Evolutionary conservation across 2,329 filamentous ascomycete genomes (phyloP).

Genomic region (Lachnellula subtilissima): DNA sequence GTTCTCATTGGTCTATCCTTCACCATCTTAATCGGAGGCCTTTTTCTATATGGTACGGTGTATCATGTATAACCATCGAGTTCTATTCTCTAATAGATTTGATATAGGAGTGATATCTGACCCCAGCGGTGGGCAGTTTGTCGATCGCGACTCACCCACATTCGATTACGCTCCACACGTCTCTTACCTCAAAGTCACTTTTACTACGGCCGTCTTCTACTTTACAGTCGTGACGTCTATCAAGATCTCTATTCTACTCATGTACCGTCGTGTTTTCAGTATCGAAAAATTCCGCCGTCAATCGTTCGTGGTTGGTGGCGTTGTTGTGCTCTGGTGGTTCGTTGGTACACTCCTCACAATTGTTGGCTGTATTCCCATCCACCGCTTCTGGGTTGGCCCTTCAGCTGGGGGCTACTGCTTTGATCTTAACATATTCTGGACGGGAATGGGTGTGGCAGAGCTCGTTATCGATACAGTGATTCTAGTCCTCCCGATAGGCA

Average conservation of each 20-base stretch:
- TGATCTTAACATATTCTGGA: constrained; percentile 1
- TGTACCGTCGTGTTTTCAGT: constrained; percentile 1
- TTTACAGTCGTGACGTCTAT: background rate
- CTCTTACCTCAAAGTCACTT: background rate
- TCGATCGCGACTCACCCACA: background rate
- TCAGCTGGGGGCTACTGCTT: background rate
- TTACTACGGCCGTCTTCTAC: background rate
- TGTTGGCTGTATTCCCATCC: background rate
- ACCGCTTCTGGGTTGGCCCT: background rate
- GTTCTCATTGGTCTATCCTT: background rate
- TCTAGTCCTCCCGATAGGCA: background rate
- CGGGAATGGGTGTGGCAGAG: background rate
- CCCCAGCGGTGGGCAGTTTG: background rate
- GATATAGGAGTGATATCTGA: background rate
- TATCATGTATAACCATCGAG: background rate
- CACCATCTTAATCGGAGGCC: background rate
- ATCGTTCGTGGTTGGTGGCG: background rate
- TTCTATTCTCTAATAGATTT: background rate
- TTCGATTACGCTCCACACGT: background rate
- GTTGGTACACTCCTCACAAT: background rate
- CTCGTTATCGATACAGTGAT: background rate
- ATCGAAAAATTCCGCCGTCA: background rate
- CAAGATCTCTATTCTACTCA: constrained; percentile 3
- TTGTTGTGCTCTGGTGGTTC: background rate
- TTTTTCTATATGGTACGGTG: background rate